These are phyloP conservation scores for Auricularia sp. DNA, from an alignment of 768 basidiomycete genomes.

Conservation along the genomic window DNA sequence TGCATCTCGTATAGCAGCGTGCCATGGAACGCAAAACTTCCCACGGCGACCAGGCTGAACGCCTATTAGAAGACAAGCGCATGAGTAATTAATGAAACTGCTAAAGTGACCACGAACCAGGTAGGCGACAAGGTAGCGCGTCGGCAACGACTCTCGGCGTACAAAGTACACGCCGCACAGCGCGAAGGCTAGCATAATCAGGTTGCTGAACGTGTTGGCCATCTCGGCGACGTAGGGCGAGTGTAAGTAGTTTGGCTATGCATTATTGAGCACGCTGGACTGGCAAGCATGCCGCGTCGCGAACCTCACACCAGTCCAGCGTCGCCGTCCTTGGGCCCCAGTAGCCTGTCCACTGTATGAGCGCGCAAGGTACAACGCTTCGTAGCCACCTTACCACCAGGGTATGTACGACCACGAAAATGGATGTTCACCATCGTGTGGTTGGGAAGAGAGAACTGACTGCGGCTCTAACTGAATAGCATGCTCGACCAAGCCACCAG, in stretches of 20 bases:
- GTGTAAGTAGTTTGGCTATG: conserved; percentile 57
- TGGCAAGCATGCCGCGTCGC: background rate
- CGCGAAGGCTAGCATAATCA: conserved; percentile 47
- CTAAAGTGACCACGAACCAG: conserved; percentile 14
- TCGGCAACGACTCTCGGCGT: conserved; percentile 21
- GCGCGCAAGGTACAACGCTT: background rate
- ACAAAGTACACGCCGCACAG: conserved; percentile 32
- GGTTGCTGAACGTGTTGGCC: conserved; percentile 64
- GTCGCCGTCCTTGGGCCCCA: conserved; percentile 50
- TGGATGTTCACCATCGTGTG: background rate
- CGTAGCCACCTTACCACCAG: background rate
- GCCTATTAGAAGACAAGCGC: conserved; percentile 31
- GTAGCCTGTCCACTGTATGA: background rate
- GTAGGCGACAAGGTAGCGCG: conserved; percentile 25
- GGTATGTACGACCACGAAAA: background rate
- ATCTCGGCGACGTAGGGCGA: conserved; percentile 71
- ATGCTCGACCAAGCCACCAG: background rate
- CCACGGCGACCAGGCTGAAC: conserved; percentile 61
- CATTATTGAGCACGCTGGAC: background rate
- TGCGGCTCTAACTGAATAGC: background rate
- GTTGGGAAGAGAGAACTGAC: background rate
- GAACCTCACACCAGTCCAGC: conserved; percentile 64
- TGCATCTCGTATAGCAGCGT: conserved; percentile 68
- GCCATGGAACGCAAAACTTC: conserved; percentile 71
- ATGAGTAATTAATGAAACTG: background rate